phyloP scores from a whole-genome alignment of 163 green algal species.

The Trebouxiophyceae sp. region DNA sequence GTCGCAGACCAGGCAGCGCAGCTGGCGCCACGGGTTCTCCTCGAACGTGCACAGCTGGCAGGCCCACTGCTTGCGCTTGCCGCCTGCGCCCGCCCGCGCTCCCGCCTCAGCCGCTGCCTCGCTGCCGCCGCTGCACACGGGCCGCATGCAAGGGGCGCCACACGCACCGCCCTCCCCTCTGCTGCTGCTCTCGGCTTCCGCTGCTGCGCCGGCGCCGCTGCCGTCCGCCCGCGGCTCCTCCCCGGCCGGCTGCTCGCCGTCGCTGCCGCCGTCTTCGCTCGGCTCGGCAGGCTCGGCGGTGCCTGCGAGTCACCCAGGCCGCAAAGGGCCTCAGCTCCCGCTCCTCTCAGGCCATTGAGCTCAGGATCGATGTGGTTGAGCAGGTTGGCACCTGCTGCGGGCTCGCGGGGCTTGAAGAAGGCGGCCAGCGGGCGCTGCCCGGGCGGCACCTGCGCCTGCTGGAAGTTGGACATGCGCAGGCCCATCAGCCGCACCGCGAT shows the following conservation, averaged over 20 bases:
- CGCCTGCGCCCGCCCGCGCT: no score
- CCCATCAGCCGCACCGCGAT: conserved; percentile 67
- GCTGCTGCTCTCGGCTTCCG: no score
- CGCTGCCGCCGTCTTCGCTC: neutral
- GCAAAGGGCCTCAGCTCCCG: neutral
- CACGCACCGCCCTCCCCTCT: no score
- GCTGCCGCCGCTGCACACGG: no score
- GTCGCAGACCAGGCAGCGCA: conserved; percentile 40
- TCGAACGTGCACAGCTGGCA: conserved; percentile 29
- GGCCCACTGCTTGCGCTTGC: conserved; percentile 2
- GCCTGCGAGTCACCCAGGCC: no score
- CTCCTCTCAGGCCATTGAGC: neutral
- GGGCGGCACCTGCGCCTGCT: conserved; percentile 12
- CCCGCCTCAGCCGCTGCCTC: no score
- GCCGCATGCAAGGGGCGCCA: no score
- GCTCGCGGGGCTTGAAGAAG: conserved; percentile 6
- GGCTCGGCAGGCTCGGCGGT: neutral
- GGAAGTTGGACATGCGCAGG: conserved; percentile 53
- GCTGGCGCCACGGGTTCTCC: conserved; percentile 17
- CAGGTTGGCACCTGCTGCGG: neutral
- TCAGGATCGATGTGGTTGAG: neutral
- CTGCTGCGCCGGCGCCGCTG: no score
- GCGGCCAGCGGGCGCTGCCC: conserved; percentile 8
- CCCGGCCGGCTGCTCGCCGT: neutral
- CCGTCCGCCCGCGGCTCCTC: neutral